Base-by-base conservation (phyloP, 2,329 filamentous ascomycete species). In the Tolypocladium ovalisporum region DNA sequence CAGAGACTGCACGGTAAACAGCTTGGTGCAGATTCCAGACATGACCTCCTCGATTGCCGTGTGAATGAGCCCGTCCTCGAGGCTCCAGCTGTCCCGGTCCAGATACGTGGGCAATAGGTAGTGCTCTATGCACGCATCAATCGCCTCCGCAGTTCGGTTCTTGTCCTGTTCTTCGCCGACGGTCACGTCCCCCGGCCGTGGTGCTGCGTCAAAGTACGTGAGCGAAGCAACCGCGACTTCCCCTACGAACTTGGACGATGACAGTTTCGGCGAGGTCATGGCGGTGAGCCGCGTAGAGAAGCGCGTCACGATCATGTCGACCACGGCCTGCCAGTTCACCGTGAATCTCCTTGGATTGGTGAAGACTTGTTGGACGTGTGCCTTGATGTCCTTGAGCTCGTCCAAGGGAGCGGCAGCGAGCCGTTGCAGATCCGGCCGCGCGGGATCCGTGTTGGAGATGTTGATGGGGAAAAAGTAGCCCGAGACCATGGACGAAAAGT, bases 271-370 rank as follows among this genome's bases (percentile, higher is more conserved):
- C 2, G 63, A 63, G 6, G 66, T 67, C 62, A 82, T 71, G 6
- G 73, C 65, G 3, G 62, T 62, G 34, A 91, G 70, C 29, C 83
- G 75, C 36, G 79, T 72, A 4, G 79, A 77, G 63, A 87, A 90
- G 1, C 87, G 79, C 5, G 75, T 67, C 4, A 89, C 75, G 4
- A 91, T 73, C 75, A 87, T 78, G 63, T 92, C 88, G 0, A 79
- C 76, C 1, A 87, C 73, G 3, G 62, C 65, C 65, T 90, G 88
- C 88, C 88, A 91, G 63, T 89, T 73, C 32, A 81, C 66, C 22
- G 64, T 60, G 29, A 60, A 63, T 54, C 61, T 65, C 34, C 63
- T 32, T 15, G 70, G 68, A 13, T 70, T 35, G 70, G 61, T 1
- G 79, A 70, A 52, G 47, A 82, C 68, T 0, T 66, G 57, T 3